phyloP scores from a whole-genome alignment of 345 rosid genomes.

The Turnera subulata region DNA sequence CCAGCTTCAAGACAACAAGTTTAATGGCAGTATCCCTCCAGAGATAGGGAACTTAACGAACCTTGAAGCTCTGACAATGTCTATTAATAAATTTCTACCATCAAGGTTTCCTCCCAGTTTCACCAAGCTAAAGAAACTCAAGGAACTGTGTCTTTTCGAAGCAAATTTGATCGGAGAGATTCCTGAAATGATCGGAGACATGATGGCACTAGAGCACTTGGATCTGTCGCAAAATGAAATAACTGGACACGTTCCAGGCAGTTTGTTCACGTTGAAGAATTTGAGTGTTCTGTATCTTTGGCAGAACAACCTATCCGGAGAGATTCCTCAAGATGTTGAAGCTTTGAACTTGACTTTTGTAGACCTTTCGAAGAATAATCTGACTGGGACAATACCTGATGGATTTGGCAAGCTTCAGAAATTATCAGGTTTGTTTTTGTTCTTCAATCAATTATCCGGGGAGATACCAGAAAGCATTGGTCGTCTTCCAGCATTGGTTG shows the following conservation, averaged over 20 bases:
- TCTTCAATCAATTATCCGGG: conserved; percentile 43
- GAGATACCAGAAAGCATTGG: conserved; percentile 45
- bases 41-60: conserved; percentile 56
- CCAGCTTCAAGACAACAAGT: conserved; percentile 22
- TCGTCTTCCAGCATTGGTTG: conserved; percentile 36
- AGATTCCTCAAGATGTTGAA: conserved; percentile 34
- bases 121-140: conserved; percentile 45
- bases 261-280: conserved; percentile 40
- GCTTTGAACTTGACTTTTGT: conserved; percentile 24
- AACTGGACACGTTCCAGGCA: conserved; percentile 38
- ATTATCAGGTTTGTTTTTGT: conserved; percentile 22
- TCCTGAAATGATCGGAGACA: conserved; percentile 30
- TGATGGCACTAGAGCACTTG: conserved; percentile 39
- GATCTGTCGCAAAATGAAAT: conserved; percentile 27
- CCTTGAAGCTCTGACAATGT: conserved; percentile 49
- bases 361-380: conserved; percentile 46
- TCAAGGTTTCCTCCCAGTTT: conserved; percentile 57
- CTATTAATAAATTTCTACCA: conserved; percentile 34
- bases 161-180: conserved; percentile 52
- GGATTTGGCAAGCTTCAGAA: conserved; percentile 41
- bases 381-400: conserved; percentile 46
- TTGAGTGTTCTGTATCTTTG: conserved; percentile 26
- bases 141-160: conserved; percentile 9
- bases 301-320: too few relatives aligned
- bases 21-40: conserved; percentile 35